phyloP scores from a whole-genome alignment of 2,329 filamentous ascomycete genomes.

The Phaeosphaeria sp. region DNA sequence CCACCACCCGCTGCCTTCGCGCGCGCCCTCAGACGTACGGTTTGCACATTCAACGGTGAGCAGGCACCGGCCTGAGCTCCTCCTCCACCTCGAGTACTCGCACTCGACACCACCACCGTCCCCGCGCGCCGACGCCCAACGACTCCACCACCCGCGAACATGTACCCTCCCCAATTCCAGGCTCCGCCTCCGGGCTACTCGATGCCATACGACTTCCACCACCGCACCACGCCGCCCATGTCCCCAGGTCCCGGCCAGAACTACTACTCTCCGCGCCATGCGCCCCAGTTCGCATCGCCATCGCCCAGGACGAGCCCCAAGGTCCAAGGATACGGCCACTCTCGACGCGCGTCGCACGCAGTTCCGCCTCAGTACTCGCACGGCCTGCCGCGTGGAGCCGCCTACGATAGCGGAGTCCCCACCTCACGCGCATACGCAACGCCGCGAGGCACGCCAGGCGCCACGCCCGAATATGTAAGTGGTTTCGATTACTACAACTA shows the following conservation, averaged over 20 bases:
- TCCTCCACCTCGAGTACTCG: constrained; percentile 13
- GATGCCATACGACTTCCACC: constrained; percentile 43
- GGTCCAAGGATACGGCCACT: constrained; percentile 58
- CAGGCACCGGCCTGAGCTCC: constrained; percentile 39
- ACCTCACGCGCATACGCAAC: constrained; percentile 52
- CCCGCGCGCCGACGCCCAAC: constrained; percentile 8
- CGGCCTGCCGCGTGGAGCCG: constrained; percentile 40
- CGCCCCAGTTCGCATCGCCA: constrained; percentile 54
- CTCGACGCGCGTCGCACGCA: constrained; percentile 63
- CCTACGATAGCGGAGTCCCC: constrained; percentile 50
- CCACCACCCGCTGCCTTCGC: constrained; percentile 25
- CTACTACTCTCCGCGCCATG: constrained; percentile 63
- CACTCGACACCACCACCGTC: constrained; percentile 8
- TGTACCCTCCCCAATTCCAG: constrained; percentile 43
- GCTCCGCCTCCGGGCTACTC: constrained; percentile 44
- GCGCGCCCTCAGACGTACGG: constrained; percentile 32
- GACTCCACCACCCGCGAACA: constrained; percentile 20
- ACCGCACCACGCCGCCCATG: constrained; percentile 46
- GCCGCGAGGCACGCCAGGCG: constrained; percentile 56
- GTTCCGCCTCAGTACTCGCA: constrained; percentile 54
- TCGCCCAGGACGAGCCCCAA: constrained; percentile 55
- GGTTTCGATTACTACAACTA: constrained; percentile 52
- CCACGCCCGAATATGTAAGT: constrained; percentile 68
- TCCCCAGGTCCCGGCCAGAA: constrained; percentile 54
- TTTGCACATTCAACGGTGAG: constrained; percentile 44